A percentile compares a stretch with the other conserved stretches of the same genome.
Evolutionary conservation across 2,329 filamentous ascomycete species (phyloP).

Genomic region (Pyrenophora seminiperda): DNA sequence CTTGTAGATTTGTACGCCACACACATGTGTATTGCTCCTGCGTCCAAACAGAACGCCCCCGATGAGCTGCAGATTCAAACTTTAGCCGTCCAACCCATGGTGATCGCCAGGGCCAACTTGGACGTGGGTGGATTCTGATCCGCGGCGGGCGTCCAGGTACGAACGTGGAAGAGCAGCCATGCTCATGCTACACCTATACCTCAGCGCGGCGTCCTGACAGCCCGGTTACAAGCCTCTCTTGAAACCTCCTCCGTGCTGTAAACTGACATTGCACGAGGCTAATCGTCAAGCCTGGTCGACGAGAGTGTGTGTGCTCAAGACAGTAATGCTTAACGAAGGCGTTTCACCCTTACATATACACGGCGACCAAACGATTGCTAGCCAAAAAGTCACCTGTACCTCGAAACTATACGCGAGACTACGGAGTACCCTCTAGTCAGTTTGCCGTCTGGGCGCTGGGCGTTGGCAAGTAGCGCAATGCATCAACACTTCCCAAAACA

Average conservation of each 20-base stretch:
- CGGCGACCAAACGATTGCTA: background rate
- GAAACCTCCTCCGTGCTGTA: background rate
- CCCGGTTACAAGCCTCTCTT: background rate
- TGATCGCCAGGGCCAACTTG: constrained; percentile 5
- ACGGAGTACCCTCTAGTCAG: background rate
- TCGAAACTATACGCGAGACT: background rate
- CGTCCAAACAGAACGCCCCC: background rate
- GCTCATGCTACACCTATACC: too few species aligned
- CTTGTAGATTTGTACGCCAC: too few species aligned
- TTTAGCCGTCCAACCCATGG: background rate
- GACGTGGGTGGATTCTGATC: background rate
- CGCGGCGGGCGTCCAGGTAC: constrained; percentile 1
- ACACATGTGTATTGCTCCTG: too few species aligned
- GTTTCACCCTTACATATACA: background rate
- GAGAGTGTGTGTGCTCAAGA: too few species aligned
- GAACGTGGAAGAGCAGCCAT: constrained; percentile 5
- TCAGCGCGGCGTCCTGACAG: background rate
- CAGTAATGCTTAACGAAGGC: background rate
- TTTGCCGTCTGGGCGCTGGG: background rate
- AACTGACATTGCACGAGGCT: constrained; percentile 8
- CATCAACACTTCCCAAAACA: background rate
- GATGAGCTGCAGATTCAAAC: background rate
- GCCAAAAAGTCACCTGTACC: background rate
- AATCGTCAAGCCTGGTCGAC: background rate
- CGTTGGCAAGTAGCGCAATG: background rate